These are phyloP conservation scores for Thielaviopsis punctulata DNA, from an alignment of 2,329 filamentous ascomycete genomes.

Conservation along the genomic window DNA sequence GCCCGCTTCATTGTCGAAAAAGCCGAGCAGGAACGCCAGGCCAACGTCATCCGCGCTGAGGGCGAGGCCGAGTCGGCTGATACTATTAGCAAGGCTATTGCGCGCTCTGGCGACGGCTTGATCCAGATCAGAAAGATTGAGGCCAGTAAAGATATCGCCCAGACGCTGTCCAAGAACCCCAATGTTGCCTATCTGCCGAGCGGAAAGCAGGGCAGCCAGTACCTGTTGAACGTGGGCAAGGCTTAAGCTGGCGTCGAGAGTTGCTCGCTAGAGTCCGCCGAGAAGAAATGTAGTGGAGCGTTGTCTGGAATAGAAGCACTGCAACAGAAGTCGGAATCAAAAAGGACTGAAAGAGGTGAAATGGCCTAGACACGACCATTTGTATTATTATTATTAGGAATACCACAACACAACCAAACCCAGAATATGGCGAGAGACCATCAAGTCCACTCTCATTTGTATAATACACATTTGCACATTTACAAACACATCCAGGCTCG, in stretches of 20 bases:
- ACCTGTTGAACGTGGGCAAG: slow-evolving; percentile 35
- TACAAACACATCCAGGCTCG: not conserved
- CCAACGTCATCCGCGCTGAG: slow-evolving; percentile 94
- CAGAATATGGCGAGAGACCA: slow-evolving; percentile 10
- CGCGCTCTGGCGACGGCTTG: slow-evolving; percentile 82
- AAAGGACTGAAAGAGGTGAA: not conserved
- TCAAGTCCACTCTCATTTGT: slow-evolving; percentile 11
- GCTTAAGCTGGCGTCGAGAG: slow-evolving; percentile 16
- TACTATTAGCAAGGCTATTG: slow-evolving; percentile 83
- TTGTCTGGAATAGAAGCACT: slow-evolving; percentile 14
- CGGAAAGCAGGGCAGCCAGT: slow-evolving; percentile 45
- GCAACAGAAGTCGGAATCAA: not conserved
- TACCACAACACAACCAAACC: slow-evolving; percentile 5
- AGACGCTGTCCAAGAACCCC: slow-evolving; percentile 74
- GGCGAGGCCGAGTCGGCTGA: slow-evolving; percentile 95
- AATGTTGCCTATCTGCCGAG: slow-evolving; percentile 91
- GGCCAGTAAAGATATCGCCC: slow-evolving; percentile 87
- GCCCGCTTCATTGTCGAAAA: slow-evolving; percentile 97
- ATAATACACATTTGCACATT: slow-evolving; percentile 11
- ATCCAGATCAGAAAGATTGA: slow-evolving; percentile 96
- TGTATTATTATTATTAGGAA: slow-evolving; percentile 10
- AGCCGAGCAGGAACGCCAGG: slow-evolving; percentile 96
- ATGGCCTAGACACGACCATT: not conserved
- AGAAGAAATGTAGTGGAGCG: slow-evolving; percentile 14
- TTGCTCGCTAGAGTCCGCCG: not conserved